phyloP scores from a whole-genome alignment of 2,329 filamentous ascomycete genomes.

The Diplodia seriata region DNA sequence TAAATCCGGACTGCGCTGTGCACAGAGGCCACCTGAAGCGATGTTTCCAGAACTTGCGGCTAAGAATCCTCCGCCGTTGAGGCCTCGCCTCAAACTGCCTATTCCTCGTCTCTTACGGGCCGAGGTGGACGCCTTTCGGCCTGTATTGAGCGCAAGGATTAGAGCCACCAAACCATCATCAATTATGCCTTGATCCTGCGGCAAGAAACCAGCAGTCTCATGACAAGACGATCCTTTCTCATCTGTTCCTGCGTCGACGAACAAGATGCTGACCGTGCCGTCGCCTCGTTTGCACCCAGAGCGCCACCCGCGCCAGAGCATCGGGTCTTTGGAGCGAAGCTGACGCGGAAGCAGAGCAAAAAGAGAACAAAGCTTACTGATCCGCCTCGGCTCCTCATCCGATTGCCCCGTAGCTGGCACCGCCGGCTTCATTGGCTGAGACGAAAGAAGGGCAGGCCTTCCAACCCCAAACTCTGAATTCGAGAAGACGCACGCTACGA shows the following conservation, averaged over 20 bases:
- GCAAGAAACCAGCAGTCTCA: background rate
- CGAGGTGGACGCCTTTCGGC: background rate
- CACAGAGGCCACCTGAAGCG: background rate
- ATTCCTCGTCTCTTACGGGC: background rate
- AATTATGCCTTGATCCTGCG: background rate
- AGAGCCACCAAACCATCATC: too few relatives aligned
- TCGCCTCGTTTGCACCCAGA: background rate
- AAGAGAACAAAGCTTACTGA: constrained; percentile 14
- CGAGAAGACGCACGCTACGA: background rate
- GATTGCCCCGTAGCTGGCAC: constrained; percentile 8
- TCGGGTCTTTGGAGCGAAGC: background rate
- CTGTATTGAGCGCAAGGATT: background rate
- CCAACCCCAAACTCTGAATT: background rate
- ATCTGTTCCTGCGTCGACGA: background rate
- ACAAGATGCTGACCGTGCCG: background rate
- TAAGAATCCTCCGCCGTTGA: constrained; percentile 5
- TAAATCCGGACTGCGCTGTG: constrained; percentile 10
- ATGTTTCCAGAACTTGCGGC: background rate
- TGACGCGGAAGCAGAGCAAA: background rate
- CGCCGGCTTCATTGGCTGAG: background rate
- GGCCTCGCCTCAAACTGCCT: background rate
- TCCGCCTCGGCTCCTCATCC: constrained; percentile 14
- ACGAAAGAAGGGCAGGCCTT: background rate
- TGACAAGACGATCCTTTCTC: background rate
- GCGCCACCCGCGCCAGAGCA: constrained; percentile 4